These are phyloP conservation scores for Neonectria neomacrospora DNA, from an alignment of 2,329 filamentous ascomycete genomes.

Conservation along the genomic window DNA sequence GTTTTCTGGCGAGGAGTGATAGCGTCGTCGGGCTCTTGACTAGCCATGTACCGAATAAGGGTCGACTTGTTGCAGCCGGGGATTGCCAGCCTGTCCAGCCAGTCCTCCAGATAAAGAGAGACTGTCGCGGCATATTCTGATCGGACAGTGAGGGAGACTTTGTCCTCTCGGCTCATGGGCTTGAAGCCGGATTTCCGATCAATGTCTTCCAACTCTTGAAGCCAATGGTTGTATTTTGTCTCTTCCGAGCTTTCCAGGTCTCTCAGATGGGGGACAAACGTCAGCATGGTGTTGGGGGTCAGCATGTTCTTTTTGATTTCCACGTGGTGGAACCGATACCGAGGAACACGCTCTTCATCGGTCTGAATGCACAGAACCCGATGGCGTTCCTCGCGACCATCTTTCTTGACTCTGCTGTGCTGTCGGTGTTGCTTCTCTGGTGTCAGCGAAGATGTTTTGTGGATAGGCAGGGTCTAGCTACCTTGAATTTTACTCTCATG, in stretches of 20 bases:
- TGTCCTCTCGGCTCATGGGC: conserved; percentile 63
- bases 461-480: conserved; percentile 39
- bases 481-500: conserved; percentile 64
- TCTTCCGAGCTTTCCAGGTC: conserved; percentile 69
- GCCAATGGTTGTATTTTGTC: conserved; percentile 65
- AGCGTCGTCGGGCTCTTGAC: conserved; percentile 57
- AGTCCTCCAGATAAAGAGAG: conserved; percentile 64
- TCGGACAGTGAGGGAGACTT: conserved; percentile 59
- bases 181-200: conserved; percentile 68
- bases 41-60: conserved; percentile 65
- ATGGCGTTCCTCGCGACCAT: conserved; percentile 56
- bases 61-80: conserved; percentile 63
- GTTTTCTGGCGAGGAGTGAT: conserved; percentile 67
- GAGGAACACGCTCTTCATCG: conserved; percentile 63
- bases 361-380: conserved; percentile 60
- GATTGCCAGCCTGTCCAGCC: conserved; percentile 62
- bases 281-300: conserved; percentile 69
- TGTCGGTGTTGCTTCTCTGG: conserved; percentile 49
- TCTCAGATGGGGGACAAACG: conserved; percentile 68
- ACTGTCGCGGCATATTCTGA: conserved; percentile 64
- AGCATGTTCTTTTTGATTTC: conserved; percentile 69
- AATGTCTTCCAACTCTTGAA: conserved; percentile 67
- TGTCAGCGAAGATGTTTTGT: conserved; percentile 29
- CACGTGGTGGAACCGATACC: conserved; percentile 69
- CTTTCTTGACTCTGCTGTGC: conserved; percentile 57